Percentiles rank a stretch among this genome's conserved stretches.
Conservation (phyloP, 164 flowering plant species). For the Kingdonia uniflora region DNA sequence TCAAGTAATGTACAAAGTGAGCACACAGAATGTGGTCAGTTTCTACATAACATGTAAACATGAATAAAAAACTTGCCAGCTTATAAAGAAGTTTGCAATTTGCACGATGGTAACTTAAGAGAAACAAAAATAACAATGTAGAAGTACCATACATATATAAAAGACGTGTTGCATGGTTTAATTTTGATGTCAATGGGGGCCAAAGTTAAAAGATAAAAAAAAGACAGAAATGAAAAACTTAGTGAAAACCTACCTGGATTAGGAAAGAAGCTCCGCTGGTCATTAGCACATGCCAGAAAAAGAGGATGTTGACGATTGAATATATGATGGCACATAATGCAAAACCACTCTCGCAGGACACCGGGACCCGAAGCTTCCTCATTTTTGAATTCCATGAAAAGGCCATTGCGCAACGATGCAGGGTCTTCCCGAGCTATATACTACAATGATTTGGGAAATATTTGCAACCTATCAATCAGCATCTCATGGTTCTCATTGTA, state of each 20-base stretch:
- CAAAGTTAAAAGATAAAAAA: too few relatives aligned
- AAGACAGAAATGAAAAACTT: too few relatives aligned
- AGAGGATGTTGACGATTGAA: conserved; percentile 73
- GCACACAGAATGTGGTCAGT: too few relatives aligned
- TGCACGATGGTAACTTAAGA: too few relatives aligned
- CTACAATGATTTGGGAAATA: conserved; percentile 73
- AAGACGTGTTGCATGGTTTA: too few relatives aligned
- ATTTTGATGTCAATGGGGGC: too few relatives aligned
- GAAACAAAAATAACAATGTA: too few relatives aligned
- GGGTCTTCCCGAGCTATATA: conserved; percentile 50
- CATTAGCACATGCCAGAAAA: conserved; percentile 74
- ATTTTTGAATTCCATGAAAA: conserved; percentile 85
- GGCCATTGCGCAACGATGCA: conserved; percentile 39
- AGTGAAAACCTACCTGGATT: conserved; percentile 59
- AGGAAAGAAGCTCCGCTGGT: conserved; percentile 77
- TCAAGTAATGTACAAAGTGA: too few relatives aligned
- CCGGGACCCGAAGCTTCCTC: conserved; percentile 98
- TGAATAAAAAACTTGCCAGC: too few relatives aligned
- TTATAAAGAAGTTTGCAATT: too few relatives aligned
- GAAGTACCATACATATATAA: too few relatives aligned
- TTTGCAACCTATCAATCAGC: conserved; percentile 78
- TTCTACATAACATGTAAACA: too few relatives aligned
- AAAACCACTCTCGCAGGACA: conserved; percentile 88
- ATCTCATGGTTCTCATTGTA: conserved; percentile 78
- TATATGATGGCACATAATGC: conserved; percentile 67